A percentile compares a stretch with the other conserved stretches of the same genome.
phyloP scores from a whole-genome alignment of 1,284 basidiomycete species.

The Volvariella volvacea region DNA sequence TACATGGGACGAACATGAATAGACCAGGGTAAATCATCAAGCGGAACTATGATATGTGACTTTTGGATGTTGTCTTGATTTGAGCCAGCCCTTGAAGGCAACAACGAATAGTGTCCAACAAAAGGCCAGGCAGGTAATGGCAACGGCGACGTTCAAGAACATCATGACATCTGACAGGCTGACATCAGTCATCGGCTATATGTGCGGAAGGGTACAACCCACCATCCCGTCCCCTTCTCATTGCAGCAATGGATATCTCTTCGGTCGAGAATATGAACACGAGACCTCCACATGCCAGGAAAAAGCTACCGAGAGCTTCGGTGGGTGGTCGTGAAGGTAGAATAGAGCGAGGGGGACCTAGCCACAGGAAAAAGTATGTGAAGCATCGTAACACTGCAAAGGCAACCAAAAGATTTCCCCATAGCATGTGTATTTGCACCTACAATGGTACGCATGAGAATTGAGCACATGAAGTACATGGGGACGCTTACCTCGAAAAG shows the following conservation, averaged over 20 bases:
- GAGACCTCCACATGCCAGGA: constrained; percentile 83
- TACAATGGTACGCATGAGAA: constrained; percentile 19
- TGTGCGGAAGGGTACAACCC: constrained; percentile 18
- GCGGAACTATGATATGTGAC: constrained; percentile 42
- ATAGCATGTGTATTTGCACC: constrained; percentile 85
- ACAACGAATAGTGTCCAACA: constrained; percentile 74
- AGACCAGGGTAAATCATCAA: constrained; percentile 17
- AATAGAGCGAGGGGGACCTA: constrained; percentile 68
- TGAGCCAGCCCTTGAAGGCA: constrained; percentile 75
- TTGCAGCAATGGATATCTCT: constrained; percentile 86
- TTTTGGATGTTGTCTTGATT: constrained; percentile 34
- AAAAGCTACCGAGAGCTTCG: constrained; percentile 85
- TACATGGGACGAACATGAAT: constrained; percentile 1
- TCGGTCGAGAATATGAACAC: constrained; percentile 91
- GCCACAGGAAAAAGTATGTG: constrained; percentile 94
- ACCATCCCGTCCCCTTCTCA: constrained; percentile 88
- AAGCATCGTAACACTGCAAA: constrained; percentile 75
- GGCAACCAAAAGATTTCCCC: constrained; percentile 87
- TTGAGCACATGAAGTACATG: not conserved
- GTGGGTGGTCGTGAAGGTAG: constrained; percentile 93
- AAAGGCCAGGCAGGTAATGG: constrained; percentile 77
- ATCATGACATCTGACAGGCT: constrained; percentile 66
- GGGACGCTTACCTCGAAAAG: constrained; percentile 59
- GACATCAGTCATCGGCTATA: not conserved
- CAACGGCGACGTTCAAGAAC: constrained; percentile 76